These are phyloP conservation scores for Ophiostoma ulmi DNA, from an alignment of 2,329 filamentous ascomycete genomes.

Conservation along the genomic window DNA sequence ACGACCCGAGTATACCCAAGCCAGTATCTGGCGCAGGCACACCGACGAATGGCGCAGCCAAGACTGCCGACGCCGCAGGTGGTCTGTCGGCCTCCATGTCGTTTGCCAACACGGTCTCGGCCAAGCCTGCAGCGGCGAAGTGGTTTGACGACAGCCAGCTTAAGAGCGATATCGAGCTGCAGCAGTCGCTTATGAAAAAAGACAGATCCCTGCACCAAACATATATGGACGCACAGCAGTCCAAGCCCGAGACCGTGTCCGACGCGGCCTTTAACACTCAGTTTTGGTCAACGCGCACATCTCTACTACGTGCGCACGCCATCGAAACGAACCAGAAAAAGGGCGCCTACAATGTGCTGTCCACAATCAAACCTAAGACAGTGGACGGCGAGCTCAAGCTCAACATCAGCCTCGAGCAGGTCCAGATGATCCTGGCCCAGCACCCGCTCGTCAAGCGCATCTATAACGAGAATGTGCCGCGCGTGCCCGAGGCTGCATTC, in stretches of 20 bases:
- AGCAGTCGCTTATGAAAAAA: constrained; percentile 81
- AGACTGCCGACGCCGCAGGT: constrained; percentile 30
- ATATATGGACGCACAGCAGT: constrained; percentile 76
- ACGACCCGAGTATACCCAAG: constrained; percentile 46
- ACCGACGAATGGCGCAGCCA: constrained; percentile 26
- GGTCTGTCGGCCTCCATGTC: constrained; percentile 66
- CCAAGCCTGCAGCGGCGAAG: constrained; percentile 51
- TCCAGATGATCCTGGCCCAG: constrained; percentile 86
- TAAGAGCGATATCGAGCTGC: constrained; percentile 71
- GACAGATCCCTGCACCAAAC: constrained; percentile 71
- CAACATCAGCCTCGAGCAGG: constrained; percentile 84
- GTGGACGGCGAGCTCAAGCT: constrained; percentile 67
- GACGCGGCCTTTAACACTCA: constrained; percentile 79
- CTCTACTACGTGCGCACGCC: constrained; percentile 80
- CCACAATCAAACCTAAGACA: constrained; percentile 75
- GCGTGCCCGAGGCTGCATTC: constrained; percentile 72
- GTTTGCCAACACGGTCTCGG: constrained; percentile 64
- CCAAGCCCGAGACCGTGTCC: constrained; percentile 79
- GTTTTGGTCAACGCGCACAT: constrained; percentile 89
- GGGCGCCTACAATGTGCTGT: constrained; percentile 89
- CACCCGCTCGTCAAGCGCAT: constrained; percentile 85
- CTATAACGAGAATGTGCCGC: constrained; percentile 89
- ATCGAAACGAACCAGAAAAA: constrained; percentile 82
- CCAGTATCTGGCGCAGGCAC: constrained; percentile 37
- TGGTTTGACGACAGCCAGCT: constrained; percentile 80